These are phyloP conservation scores for Paramarasmius palmivorus DNA, from an alignment of 1,284 basidiomycete species.

Conservation along the genomic window DNA sequence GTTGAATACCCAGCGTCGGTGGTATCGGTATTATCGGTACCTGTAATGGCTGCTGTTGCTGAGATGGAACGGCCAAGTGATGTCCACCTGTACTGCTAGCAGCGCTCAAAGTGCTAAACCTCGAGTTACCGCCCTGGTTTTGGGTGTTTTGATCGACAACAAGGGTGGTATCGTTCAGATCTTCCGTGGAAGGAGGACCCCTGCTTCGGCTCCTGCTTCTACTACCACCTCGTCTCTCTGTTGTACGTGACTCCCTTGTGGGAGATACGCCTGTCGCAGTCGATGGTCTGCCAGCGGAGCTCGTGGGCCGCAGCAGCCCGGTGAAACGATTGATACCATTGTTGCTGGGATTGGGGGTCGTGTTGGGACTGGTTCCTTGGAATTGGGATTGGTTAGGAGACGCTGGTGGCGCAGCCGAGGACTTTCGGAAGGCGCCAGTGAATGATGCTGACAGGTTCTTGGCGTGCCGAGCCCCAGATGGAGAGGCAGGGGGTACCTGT, in stretches of 20 bases:
- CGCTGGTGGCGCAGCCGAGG: not conserved
- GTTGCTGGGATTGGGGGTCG: not conserved
- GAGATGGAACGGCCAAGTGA: not conserved
- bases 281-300: not conserved
- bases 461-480: too few species aligned
- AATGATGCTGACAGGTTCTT: conserved; percentile 6
- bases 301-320: not conserved
- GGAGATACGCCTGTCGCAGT: not conserved
- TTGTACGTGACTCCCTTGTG: not conserved
- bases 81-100: not conserved
- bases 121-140: not conserved
- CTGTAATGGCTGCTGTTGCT: not conserved
- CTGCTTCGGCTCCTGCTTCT: too few species aligned
- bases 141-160: not conserved
- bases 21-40: not conserved
- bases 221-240: too few species aligned
- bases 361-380: not conserved
- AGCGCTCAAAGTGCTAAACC: not conserved
- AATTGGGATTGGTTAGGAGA: not conserved
- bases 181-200: too few species aligned
- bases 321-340: not conserved
- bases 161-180: too few species aligned
- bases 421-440: not conserved
- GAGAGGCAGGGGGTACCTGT: too few species aligned
- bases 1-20: conserved; percentile 18